Base-by-base conservation (phyloP, 2,329 filamentous ascomycete species). In the Ophiostoma australiae region DNA sequence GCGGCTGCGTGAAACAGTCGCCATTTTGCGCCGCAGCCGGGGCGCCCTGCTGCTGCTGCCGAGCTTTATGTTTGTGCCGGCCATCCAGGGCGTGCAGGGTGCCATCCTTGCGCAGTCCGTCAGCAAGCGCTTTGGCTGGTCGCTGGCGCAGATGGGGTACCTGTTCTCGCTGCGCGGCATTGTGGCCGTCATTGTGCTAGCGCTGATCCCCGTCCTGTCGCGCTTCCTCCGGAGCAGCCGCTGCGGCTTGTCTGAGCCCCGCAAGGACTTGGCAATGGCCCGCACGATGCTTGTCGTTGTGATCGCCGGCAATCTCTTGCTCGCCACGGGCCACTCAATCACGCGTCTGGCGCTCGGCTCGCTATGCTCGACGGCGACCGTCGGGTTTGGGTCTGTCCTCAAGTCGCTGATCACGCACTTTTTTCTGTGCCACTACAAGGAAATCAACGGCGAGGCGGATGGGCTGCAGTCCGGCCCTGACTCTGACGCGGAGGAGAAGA, bases 61-160 rank as follows among this genome's bases (percentile, higher is more conserved):
- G 23, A 78, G 78, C 0, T 82, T 82, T 69, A 76, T 83, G 17
- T 76, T 82, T 61, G 76, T 78, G 69, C 78, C 77, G 52, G 79
- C 81, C 13, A 75, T 81, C n/a, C 75, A 76, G 69, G 73, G 77
- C 0, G 79, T 80, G 6, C 78, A 80, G 73, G 77, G 78, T 15
- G 75, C 75, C 7, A 81, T 78, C 0, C 75, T 83, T 39, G 76
- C 79, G 4, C 82, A 83, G 75, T 81, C 81, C 58, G 75, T 84
- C 70, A 82, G 80, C 78, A 82, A 81, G 70, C 76, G 82, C 71
- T 83, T 83, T 66, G 78, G 78, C 68, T 83, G 81, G 81, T 79
- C 75, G 27, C 77, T 84, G 37, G 81, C 79, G 23, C 77, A 82
- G 70, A 80, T 79, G 0, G 81, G 79, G 71, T 77, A 82, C 70